Conservation (phyloP, 106 monocot species). For the Dendrobium chrysotoxum region DNA sequence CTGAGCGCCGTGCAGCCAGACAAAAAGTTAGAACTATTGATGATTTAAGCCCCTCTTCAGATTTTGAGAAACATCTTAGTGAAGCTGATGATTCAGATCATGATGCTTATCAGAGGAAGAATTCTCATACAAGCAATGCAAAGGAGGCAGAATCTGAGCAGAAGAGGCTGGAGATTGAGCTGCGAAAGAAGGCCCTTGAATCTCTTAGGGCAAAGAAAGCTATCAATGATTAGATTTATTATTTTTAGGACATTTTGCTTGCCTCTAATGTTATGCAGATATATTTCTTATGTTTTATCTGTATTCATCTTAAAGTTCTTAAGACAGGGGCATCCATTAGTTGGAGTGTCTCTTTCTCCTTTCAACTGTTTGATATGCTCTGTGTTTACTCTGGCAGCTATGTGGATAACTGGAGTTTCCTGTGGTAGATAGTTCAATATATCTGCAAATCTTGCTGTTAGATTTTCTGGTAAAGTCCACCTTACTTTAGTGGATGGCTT, state of each 20-base stretch:
- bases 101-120: slow-evolving; percentile 14
- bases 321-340: slow-evolving; percentile 1
- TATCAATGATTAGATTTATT: slow-evolving; percentile 41
- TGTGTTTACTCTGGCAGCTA: slow-evolving; percentile 3
- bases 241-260: slow-evolving; percentile 4
- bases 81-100: slow-evolving; percentile 26
- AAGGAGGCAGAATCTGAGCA: slow-evolving; percentile 45
- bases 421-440: slow-evolving; percentile 1
- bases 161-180: slow-evolving; percentile 80
- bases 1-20: slow-evolving; percentile 57
- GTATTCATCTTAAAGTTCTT: background rate
- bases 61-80: slow-evolving; percentile 26
- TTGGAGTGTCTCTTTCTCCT: slow-evolving; percentile 1
- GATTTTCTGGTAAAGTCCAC: slow-evolving; percentile 1
- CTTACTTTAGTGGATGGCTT: background rate
- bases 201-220: slow-evolving; percentile 85
- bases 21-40: slow-evolving; percentile 38
- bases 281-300: slow-evolving; percentile 4
- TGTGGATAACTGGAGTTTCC: slow-evolving; percentile 2
- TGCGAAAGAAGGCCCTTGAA: slow-evolving; percentile 83
- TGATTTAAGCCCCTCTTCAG: slow-evolving; percentile 30
- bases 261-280: background rate
- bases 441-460: slow-evolving; percentile 6
- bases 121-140: slow-evolving; percentile 12
- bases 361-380: background rate